A percentile compares a stretch with the other conserved stretches of the same genome.
Conservation (phyloP, 768 basidiomycete species). For the Lanmaoa pseudosensibilis region DNA sequence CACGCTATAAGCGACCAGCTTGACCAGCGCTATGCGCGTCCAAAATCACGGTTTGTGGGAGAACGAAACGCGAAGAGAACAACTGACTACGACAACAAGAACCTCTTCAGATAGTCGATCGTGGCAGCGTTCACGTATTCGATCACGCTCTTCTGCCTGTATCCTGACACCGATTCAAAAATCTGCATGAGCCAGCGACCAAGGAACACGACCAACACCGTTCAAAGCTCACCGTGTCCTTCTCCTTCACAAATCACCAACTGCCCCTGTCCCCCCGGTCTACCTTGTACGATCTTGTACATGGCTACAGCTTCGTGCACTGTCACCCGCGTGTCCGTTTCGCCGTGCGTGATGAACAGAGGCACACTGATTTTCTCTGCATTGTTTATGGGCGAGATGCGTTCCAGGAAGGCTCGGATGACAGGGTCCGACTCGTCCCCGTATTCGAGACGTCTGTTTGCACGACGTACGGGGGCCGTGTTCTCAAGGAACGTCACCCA, state of each 20-base stretch:
- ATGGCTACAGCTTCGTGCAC: slow-evolving; percentile 40
- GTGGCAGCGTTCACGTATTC: slow-evolving; percentile 43
- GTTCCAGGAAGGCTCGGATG: slow-evolving; percentile 39
- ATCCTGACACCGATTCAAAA: slow-evolving; percentile 28
- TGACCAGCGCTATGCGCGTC: neutral
- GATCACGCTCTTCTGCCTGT: slow-evolving; percentile 44
- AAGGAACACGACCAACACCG: neutral
- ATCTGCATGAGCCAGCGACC: slow-evolving; percentile 2
- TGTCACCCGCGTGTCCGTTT: slow-evolving; percentile 41
- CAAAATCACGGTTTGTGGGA: neutral
- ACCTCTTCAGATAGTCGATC: slow-evolving; percentile 39
- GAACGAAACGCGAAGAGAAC: slow-evolving; percentile 1
- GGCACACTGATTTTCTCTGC: slow-evolving; percentile 38
- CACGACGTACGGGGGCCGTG: slow-evolving; percentile 38
- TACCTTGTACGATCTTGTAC: slow-evolving; percentile 34
- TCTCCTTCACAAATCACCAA: slow-evolving; percentile 43
- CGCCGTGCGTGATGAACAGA: slow-evolving; percentile 43
- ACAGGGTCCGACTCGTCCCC: slow-evolving; percentile 41
- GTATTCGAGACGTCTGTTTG: slow-evolving; percentile 39
- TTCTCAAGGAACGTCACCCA: slow-evolving; percentile 44
- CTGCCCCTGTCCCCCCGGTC: slow-evolving; percentile 31
- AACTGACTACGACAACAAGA: slow-evolving; percentile 25
- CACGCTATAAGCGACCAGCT: slow-evolving; percentile 4
- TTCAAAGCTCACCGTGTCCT: slow-evolving; percentile 38
- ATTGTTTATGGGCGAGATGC: slow-evolving; percentile 41